phyloP scores from a whole-genome alignment of 495 filamentous ascomycete species.

The Aspergillus hancockii region DNA sequence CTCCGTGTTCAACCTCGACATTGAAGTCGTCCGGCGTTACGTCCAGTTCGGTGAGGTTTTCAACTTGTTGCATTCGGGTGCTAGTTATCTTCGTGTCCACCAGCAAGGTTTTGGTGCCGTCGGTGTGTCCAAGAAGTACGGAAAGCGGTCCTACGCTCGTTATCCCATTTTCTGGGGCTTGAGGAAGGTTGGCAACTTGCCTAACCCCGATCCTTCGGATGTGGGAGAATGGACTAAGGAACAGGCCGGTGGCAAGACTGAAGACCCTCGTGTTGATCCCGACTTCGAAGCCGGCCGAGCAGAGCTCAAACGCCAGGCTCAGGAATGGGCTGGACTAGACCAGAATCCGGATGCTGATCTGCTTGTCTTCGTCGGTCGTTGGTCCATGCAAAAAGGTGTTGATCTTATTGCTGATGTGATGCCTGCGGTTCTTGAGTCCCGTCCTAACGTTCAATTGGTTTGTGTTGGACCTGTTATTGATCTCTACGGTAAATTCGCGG shows the following conservation, averaged over 20 bases:
- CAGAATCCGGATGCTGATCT: constrained; percentile 67
- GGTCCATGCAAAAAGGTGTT: constrained; percentile 77
- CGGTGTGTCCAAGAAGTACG: constrained; percentile 74
- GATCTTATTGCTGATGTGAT: constrained; percentile 78
- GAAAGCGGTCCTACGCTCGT: constrained; percentile 71
- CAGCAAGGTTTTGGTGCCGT: constrained; percentile 75
- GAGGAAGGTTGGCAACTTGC: constrained; percentile 67
- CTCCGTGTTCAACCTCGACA: constrained; percentile 62
- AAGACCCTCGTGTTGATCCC: constrained; percentile 50
- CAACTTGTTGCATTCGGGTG: constrained; percentile 71
- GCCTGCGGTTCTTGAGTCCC: constrained; percentile 66
- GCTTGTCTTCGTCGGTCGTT: constrained; percentile 76
- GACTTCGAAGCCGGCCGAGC: constrained; percentile 56
- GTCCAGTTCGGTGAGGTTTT: constrained; percentile 67
- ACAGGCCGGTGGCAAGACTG: constrained; percentile 45
- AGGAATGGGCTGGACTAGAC: constrained; percentile 73
- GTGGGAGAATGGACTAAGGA: constrained; percentile 64
- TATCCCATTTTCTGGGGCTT: constrained; percentile 80
- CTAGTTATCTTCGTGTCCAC: constrained; percentile 71
- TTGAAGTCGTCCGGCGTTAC: constrained; percentile 42
- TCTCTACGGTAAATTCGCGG: constrained; percentile 75
- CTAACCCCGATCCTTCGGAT: constrained; percentile 75
- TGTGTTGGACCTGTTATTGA: constrained; percentile 75
- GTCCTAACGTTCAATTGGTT: constrained; percentile 66
- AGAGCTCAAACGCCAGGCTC: constrained; percentile 64